Percentiles rank a stretch among this genome's conserved stretches.
Conservation (phyloP, 2,329 filamentous ascomycete genomes). For the Aureobasidium sp. region DNA sequence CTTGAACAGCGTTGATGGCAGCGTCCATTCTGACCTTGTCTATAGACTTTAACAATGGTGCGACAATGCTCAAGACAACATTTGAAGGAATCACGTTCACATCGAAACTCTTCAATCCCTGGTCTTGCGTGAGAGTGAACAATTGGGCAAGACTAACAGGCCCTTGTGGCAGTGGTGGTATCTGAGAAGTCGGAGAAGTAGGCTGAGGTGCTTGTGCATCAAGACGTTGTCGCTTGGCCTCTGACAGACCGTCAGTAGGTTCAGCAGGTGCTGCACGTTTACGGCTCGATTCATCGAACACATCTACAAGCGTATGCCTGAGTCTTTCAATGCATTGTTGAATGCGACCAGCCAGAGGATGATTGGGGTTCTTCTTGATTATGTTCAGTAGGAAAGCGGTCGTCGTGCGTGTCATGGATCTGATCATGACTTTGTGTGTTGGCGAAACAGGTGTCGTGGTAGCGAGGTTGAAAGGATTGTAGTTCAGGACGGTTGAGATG, state of each 20-base stretch:
- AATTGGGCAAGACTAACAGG: conserved; percentile 74
- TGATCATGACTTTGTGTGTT: conserved; percentile 72
- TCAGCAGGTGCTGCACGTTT: conserved; percentile 70
- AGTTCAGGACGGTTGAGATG: conserved; percentile 74
- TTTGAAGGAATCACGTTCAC: conserved; percentile 70
- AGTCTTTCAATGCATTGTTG: conserved; percentile 81
- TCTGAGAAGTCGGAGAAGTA: conserved; percentile 33
- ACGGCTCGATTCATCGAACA: conserved; percentile 69
- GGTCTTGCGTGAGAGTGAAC: conserved; percentile 75
- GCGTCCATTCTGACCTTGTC: conserved; percentile 62
- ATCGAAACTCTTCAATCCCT: conserved; percentile 70
- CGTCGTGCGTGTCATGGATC: conserved; percentile 92
- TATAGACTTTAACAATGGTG: conserved; percentile 67
- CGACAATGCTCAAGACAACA: conserved; percentile 72
- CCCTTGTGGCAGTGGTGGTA: conserved; percentile 63
- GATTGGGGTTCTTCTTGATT: conserved; percentile 74
- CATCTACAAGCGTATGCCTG: conserved; percentile 67
- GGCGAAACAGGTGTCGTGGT: conserved; percentile 61
- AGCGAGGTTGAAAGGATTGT: conserved; percentile 81
- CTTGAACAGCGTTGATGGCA: conserved; percentile 55
- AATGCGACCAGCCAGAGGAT: conserved; percentile 67
- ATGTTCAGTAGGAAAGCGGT: conserved; percentile 77
- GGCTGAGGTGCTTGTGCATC: conserved; percentile 42
- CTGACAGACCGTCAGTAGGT: conserved; percentile 64
- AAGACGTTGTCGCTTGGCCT: conserved; percentile 73